A percentile compares a stretch with the other conserved stretches of the same genome.
phyloP scores from a whole-genome alignment of 768 basidiomycete genomes.

The Boletellus emodensis region DNA sequence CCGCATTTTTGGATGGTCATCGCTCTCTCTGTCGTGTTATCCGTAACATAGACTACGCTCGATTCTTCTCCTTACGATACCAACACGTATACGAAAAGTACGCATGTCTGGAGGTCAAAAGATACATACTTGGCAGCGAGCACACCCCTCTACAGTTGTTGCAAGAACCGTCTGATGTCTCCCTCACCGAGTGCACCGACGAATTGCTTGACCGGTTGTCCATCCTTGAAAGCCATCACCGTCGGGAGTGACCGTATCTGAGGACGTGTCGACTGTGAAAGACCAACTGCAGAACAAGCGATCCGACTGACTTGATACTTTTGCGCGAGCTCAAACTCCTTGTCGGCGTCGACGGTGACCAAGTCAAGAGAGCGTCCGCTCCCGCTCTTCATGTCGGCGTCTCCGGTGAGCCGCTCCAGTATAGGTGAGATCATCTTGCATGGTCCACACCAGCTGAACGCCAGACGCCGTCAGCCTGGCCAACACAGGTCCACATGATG shows the following conservation, averaged over 20 bases:
- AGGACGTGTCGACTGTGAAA: background rate
- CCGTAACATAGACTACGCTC: conserved; percentile 4
- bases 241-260: conserved; percentile 78
- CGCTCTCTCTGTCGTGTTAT: conserved; percentile 8
- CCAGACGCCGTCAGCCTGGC: conserved; percentile 2
- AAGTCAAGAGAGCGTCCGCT: conserved; percentile 62
- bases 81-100: background rate
- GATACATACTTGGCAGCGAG: background rate
- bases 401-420: conserved; percentile 53
- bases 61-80: conserved; percentile 9
- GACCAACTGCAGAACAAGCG: background rate
- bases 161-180: conserved; percentile 44
- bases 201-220: conserved; percentile 56
- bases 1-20: conserved; percentile 7
- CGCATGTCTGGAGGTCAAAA: background rate
- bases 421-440: conserved; percentile 72
- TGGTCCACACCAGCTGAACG: conserved; percentile 70
- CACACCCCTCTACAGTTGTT: conserved; percentile 28
- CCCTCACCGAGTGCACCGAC: conserved; percentile 52
- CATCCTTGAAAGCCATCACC: conserved; percentile 71
- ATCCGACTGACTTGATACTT: conserved; percentile 41
- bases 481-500: background rate
- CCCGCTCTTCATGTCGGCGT: conserved; percentile 42
- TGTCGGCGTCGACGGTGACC: conserved; percentile 64
- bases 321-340: conserved; percentile 46